Evolutionary conservation across 306 rosid species (phyloP), one percentile per base, ranked within the genome.

Genomic region (Vigna reflexopilosa): DNA sequence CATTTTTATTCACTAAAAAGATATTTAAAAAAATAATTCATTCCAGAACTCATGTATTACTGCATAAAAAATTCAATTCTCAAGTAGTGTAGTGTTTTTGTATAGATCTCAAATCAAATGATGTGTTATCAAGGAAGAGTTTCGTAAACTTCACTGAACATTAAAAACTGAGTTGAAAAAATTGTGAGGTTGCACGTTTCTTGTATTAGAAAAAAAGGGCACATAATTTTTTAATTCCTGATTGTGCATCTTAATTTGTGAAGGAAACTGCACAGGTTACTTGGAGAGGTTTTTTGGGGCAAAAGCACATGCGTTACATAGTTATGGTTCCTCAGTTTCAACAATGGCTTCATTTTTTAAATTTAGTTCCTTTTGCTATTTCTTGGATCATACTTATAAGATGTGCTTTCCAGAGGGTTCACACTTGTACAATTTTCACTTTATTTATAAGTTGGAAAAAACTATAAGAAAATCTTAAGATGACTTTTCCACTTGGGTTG

Each of bases 281-380:
- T 83, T 73, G 82, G 83, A 81, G 89, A 78, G 83, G 62, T 78
- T 73, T 58, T 77, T 84, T 55, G 81, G 87, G 85, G 5, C 55
- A 81, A 26, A 78, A 77, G 78, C 91, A 89, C 87, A 56, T 86
- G 87, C 64, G 50, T 28, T 87, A 26, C 71, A 80, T 80, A 73
- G 84, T 85, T 70, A 45, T 45, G 54, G 42, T 83, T 83, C 59
- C 52, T 59, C 70, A 32, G 56, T 82, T 78, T 81, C 79, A 66
- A 55, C 52, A 63, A 69, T 67, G 78, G 40, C 79, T 77, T 76
- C 62, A 71, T 82, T 45, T 57, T 58, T 38, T 72, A 2, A 42
- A 52, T 38, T 67, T 65, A 6, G 24, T 69, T 73, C 70, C 30
- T 76, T 67, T 14, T 45, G 32, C 62, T n/a, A 51, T 56, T 77